Base-by-base conservation (phyloP, 345 rosid species). In the Chamaenerion angustifolium region DNA sequence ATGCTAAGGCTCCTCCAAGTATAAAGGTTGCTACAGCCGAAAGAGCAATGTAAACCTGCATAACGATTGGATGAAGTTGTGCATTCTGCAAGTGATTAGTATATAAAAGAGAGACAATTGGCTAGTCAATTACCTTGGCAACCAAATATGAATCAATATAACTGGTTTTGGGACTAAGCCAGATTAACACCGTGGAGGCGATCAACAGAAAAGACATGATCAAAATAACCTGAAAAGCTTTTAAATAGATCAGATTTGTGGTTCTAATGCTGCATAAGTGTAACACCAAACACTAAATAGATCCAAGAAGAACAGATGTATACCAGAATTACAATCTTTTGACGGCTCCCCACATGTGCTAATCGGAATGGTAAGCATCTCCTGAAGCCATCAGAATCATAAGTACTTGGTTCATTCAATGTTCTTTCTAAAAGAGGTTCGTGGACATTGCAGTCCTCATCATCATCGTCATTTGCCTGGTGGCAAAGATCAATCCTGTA, bases 401-500 rank as follows among this genome's bases (percentile, higher is more conserved):
- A 53, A 42, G 74, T 66, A 43, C 60, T 66, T 14, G 71, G 68
- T 40, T 67, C 66, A 56, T 57, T 52, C 52, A 60, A 46, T 27
- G 71, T 49, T 51, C 57, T 71, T 46, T 77, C 37, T 31, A 5
- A 8, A 31, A 31, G 37, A 31, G 37, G 37, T 31, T 31, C 82
- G 10, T 71, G 68, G 64, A 68, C 65, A 59, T 75, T 64, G n/a
- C 49, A 65, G 42, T 73, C 84, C 43, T 76, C 88, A 16, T 81
- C 88, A 37, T 78, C 88, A 18, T 77, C 88, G 45, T 81, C 82
- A 56, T 76, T 68, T 49, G 71, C 71, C 48, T 78, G 82, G 67
- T 76, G 84, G 75, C 76, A 78, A 61, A 81, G 84, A 59, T 81
- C 88, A 21, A 78, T 65, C 88, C 88, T 81, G 57, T 23, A 23